A percentile compares a stretch with the other conserved stretches of the same genome.
phyloP scores from a whole-genome alignment of 495 filamentous ascomycete species.

The Beverwykella pulmonaria region DNA sequence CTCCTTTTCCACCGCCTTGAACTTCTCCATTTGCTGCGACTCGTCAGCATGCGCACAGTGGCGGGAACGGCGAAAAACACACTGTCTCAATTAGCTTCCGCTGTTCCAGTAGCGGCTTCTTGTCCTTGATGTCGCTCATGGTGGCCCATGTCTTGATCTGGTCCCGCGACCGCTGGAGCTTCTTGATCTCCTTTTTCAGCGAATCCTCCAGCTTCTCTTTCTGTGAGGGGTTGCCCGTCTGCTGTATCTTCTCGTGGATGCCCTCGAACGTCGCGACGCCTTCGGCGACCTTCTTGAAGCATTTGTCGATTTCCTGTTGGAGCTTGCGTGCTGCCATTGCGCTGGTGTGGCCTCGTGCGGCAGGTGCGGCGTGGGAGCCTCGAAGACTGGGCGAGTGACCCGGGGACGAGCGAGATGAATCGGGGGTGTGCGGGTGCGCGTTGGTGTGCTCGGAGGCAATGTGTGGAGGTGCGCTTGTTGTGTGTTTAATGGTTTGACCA shows the following conservation, averaged over 20 bases:
- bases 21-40: slow-evolving; percentile 91
- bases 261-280: slow-evolving; percentile 89
- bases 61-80: slow-evolving; percentile 33
- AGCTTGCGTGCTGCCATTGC: slow-evolving; percentile 93
- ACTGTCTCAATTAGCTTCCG: slow-evolving; percentile 95
- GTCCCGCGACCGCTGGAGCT: slow-evolving; percentile 93
- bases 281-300: slow-evolving; percentile 95
- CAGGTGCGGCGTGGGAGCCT: slow-evolving; percentile 6
- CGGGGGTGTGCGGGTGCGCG: background rate
- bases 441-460: background rate
- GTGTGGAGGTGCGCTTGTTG: slow-evolving; percentile 3
- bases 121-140: slow-evolving; percentile 98
- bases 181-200: slow-evolving; percentile 99
- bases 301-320: slow-evolving; percentile 95
- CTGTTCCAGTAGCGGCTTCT: slow-evolving; percentile 89
- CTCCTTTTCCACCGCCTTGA: slow-evolving; percentile 99
- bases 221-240: slow-evolving; percentile 86
- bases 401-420: background rate
- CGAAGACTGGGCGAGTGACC: slow-evolving; percentile 2
- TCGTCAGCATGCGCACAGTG: slow-evolving; percentile 27
- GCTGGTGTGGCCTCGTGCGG: slow-evolving; percentile 35
- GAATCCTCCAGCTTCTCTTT: slow-evolving; percentile 98
- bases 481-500: slow-evolving; percentile 8
- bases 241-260: slow-evolving; percentile 94
- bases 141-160: slow-evolving; percentile 99